Evolutionary conservation across 2,329 filamentous ascomycete genomes (phyloP), one percentile per base, ranked within the genome.

Genomic region (Hypoxylon sp.): DNA sequence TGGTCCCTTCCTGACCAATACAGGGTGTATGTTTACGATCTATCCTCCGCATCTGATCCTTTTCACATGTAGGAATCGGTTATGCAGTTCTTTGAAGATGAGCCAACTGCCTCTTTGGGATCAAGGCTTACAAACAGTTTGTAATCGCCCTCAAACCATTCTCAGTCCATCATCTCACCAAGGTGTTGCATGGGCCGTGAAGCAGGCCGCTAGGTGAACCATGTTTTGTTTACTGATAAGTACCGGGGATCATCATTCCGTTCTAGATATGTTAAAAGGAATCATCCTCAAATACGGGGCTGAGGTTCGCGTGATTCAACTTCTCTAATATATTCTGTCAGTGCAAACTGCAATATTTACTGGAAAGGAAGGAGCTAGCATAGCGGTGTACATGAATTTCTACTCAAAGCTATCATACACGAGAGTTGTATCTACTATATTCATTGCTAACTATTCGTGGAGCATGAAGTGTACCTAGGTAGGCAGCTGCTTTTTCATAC

Each of bases 121-220:
- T 52, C 29, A 26, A 2, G 37, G 60, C 46, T 57, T 57, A 56
- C 52, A 63, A 63, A 63, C 60, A 2, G 24, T 61, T 62, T 57
- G 29, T 53, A 51, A 57, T 56, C 56, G 19, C 47, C 29, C 53
- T 52, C 44, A 52, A 24, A 60, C 39, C 57, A 52, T 56, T 17
- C 10, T 51, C 46, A 37, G 33, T 35, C 33, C 19, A 5, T 14
- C 29, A 22, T n/a, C 31, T 53, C 26, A 31, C 47, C 26, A 47
- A 47, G 24, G 19, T 5, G n/a, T 50, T 51, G 14, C 42, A 35
- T 51, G 29, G 44, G 11, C 6, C 51, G 31, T 39, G 11, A 39
- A 31, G 42, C 31, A 37, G 48, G 48, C 14, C 24, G 14, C 14
- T 39, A 17, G 42, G 11, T 44, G 13, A 48, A 63, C 33, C 33